A percentile compares a stretch with the other conserved stretches of the same genome.
Conservation (phyloP, 1,284 basidiomycete species). For the Cutaneotrichosporon mucoides region DNA sequence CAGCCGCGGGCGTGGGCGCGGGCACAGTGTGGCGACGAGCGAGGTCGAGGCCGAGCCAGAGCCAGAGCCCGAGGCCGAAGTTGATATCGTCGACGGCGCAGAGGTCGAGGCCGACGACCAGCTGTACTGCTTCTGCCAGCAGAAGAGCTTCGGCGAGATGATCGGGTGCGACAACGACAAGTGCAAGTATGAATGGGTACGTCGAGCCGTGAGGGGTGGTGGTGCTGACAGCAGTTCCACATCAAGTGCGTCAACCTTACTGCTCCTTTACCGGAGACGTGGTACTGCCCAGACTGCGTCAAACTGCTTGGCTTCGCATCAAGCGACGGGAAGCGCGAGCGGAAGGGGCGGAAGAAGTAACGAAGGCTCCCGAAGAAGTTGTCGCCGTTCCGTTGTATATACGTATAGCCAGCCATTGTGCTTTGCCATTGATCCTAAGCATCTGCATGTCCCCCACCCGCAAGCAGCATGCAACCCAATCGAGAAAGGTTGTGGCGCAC, state of each 20-base stretch:
- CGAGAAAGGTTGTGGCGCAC: no score
- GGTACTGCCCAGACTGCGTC: slow-evolving; percentile 67
- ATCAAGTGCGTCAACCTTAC: slow-evolving; percentile 72
- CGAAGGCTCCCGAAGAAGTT: neutral
- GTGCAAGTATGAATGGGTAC: slow-evolving; percentile 87
- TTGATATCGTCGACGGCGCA: slow-evolving; percentile 22
- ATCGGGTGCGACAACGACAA: slow-evolving; percentile 82
- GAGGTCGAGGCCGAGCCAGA: neutral
- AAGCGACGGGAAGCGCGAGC: slow-evolving; percentile 33
- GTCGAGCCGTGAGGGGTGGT: slow-evolving; percentile 28
- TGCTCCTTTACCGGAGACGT: slow-evolving; percentile 64
- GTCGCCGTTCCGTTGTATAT: neutral
- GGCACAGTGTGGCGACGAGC: neutral
- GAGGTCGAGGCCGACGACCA: slow-evolving; percentile 49
- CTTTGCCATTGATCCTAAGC: no score
- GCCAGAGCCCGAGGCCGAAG: slow-evolving; percentile 14
- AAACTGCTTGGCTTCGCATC: slow-evolving; percentile 29
- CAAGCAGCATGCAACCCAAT: no score
- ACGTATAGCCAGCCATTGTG: neutral
- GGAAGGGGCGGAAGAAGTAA: slow-evolving; percentile 34
- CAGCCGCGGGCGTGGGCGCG: neutral
- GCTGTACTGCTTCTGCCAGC: slow-evolving; percentile 83
- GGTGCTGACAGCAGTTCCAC: slow-evolving; percentile 64
- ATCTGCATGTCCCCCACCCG: no score
- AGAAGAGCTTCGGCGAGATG: slow-evolving; percentile 89